Percentiles rank a stretch among this genome's conserved stretches.
Conservation (phyloP, 2,329 filamentous ascomycete genomes). For the Chalaropsis thielavioides region DNA sequence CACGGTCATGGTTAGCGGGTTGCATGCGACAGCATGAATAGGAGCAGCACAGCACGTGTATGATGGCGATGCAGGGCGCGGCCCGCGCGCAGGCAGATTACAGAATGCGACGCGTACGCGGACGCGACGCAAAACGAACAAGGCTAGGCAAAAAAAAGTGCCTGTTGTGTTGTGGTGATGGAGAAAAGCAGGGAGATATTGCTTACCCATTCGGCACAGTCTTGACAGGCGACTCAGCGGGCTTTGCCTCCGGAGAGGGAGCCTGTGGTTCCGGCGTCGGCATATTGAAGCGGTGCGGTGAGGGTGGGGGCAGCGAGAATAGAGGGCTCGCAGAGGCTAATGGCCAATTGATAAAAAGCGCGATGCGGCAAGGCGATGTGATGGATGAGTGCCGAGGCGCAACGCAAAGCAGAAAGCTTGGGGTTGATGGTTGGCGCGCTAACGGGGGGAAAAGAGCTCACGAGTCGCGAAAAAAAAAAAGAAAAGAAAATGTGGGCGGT, state of each 20-base stretch:
- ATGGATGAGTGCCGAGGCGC: background rate
- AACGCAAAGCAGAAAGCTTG: background rate
- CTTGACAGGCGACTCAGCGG: conserved; percentile 11
- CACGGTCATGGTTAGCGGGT: background rate
- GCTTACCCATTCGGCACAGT: conserved; percentile 15
- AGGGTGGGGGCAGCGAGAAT: background rate
- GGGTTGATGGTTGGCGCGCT: conserved; percentile 1
- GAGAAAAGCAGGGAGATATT: conserved; percentile 14
- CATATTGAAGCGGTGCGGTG: conserved; percentile 9
- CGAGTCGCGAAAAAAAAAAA: background rate
- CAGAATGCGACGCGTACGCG: background rate
- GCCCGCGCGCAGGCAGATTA: background rate
- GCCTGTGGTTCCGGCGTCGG: conserved; percentile 12
- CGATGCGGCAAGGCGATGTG: background rate
- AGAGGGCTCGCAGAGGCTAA: background rate
- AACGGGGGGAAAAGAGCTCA: background rate
- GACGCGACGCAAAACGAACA: no score
- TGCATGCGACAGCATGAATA: background rate
- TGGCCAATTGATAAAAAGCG: conserved; percentile 5
- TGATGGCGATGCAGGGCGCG: no score
- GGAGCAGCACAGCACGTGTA: background rate
- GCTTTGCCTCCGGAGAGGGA: conserved; percentile 5
- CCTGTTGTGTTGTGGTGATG: conserved; percentile 3
- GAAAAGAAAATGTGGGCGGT: conserved; percentile 2
- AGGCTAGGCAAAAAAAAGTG: no score